Percentiles rank a stretch among this genome's conserved stretches.
These are phyloP conservation scores for Penicillium chermesinum DNA, from an alignment of 495 filamentous ascomycete genomes.

Conservation along the genomic window DNA sequence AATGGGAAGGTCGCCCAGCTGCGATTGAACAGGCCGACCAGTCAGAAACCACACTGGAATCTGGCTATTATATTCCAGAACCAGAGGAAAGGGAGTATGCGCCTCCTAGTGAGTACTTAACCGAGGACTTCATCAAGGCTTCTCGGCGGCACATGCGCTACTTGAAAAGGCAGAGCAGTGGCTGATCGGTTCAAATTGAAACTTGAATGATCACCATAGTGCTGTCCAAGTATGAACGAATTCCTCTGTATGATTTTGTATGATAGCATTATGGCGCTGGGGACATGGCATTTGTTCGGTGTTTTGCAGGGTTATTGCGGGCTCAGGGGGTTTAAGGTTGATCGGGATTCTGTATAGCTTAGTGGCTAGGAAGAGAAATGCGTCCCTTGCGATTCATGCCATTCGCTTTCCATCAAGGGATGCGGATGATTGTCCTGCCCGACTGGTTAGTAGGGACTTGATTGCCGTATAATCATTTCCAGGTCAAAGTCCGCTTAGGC, in stretches of 20 bases:
- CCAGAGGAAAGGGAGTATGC: constrained; percentile 63
- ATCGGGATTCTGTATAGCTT: neutral
- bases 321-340: neutral
- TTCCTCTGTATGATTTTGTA: constrained; percentile 17
- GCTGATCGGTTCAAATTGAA: constrained; percentile 3
- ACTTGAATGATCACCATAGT: neutral
- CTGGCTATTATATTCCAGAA: constrained; percentile 76
- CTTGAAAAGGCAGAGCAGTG: constrained; percentile 35
- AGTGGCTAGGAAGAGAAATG: neutral
- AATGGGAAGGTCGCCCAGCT: neutral
- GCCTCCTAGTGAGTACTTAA: constrained; percentile 64
- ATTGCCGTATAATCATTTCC: too few relatives aligned
- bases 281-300: constrained; percentile 13
- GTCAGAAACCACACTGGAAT: too few relatives aligned
- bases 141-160: constrained; percentile 57
- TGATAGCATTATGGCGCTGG: constrained; percentile 22
- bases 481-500: too few relatives aligned
- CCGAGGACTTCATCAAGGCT: constrained; percentile 59
- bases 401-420: too few relatives aligned
- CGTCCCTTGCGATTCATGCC: too few relatives aligned
- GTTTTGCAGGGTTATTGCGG: neutral
- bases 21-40: too few relatives aligned
- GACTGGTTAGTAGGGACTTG: too few relatives aligned
- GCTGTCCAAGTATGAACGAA: neutral
- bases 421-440: too few relatives aligned